A percentile compares a stretch with the other conserved stretches of the same genome.
Conservation (phyloP, 1,284 basidiomycete genomes). For the Moesziomyces sp. region DNA sequence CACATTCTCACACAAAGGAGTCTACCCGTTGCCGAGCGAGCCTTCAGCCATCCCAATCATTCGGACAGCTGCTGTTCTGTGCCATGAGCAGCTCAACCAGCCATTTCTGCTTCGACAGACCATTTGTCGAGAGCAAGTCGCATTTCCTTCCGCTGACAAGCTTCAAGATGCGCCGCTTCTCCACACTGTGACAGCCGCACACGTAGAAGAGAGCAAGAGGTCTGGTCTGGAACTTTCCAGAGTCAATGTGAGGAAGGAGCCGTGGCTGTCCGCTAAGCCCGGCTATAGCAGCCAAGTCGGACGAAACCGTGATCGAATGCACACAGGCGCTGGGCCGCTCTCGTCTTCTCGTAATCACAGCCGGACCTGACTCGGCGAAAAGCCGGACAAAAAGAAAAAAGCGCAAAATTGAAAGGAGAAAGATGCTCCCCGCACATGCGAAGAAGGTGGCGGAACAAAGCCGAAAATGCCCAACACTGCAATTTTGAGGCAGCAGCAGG, state of each 20-base stretch:
- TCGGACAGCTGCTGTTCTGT: no score
- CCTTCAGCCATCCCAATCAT: no score
- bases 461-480: conserved; percentile 3
- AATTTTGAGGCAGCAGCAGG: neutral
- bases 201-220: no score
- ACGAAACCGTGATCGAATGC: conserved; percentile 32
- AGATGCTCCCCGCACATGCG: neutral
- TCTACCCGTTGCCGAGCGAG: no score
- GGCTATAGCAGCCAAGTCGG: conserved; percentile 13
- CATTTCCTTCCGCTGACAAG: no score
- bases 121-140: no score
- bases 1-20: no score
- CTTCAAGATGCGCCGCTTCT: no score
- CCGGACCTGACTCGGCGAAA: conserved; percentile 4
- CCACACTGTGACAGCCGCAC: no score
- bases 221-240: conserved; percentile 32
- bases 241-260: conserved; percentile 1
- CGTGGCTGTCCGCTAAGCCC: neutral
- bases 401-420: neutral
- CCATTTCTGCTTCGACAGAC: no score
- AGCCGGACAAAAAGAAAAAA: conserved; percentile 18
- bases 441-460: conserved; percentile 25
- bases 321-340: conserved; percentile 10
- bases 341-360: neutral
- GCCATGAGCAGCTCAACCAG: no score